Base-by-base conservation (phyloP, 108 stramenopile species). In the Cyclostephanos tholiformis region DNA sequence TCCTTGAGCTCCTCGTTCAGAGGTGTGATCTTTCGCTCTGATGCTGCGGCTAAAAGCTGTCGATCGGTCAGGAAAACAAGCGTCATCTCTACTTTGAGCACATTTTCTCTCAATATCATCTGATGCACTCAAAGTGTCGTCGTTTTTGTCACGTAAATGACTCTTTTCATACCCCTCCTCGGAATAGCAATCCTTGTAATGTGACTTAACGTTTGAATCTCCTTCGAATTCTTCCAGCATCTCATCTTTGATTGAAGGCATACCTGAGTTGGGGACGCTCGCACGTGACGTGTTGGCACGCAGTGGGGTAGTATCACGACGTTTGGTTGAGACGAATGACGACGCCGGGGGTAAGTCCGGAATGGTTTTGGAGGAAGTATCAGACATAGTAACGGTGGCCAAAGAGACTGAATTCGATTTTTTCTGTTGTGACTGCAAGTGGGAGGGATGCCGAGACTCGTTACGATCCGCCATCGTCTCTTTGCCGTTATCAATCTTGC, bases 251-350 rank as follows among this genome's bases (percentile, higher is more conserved):
- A 66, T 50, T 35, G 44, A 48, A 30, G n/a, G 8, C 65, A 66
- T 52, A 41, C 25, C 49, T 0, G 43, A 5, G 25, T 66, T 30
- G 8, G 30, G n/a, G 4, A 25, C 35, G 62, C 35, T 23, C 2
- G 62, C 30, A 52, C 43, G 48, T 7, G 44, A 32, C 7, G 65
- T 66, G 35, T 66, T 66, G 29, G 50, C 35, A 9, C 65, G 65
- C 35, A 66, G 3, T 25, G 65, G 65, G 19, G 65, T 50, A 11
- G 65, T 66, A 30, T 66, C 65, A 32, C 65, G 49, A n/a, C 51
- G 48, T 20, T 44, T 48, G 4, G 65, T n/a, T 14, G 65, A 48
- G 17, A 66, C 26, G 35, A 66, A 66, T 46, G 65, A 50, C 17
- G 50, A 52, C n/a, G 65, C 65, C 5, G 65, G 65, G 17, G 49